A percentile compares a stretch with the other conserved stretches of the same genome.
Evolutionary conservation across 768 basidiomycete genomes (phyloP).

Genomic region (Mycena amicta): DNA sequence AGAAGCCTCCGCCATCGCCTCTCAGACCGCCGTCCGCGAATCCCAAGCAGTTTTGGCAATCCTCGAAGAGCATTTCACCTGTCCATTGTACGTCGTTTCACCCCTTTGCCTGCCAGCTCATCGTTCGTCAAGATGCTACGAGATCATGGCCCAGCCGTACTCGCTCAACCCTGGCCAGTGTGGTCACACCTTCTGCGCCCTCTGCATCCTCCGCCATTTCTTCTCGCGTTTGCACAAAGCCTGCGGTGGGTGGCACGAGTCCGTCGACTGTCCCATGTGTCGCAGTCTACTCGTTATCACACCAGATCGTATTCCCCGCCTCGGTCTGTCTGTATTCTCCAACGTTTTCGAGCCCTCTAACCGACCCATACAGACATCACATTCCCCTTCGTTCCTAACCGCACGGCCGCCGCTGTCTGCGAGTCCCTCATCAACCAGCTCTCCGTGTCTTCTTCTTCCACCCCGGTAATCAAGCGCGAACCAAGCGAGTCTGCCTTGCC

Average conservation of each 20-base stretch:
- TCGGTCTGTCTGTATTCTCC: slow-evolving; percentile 17
- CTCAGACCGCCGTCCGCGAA: slow-evolving; percentile 45
- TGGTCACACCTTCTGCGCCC: slow-evolving; percentile 70
- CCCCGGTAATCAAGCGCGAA: slow-evolving; percentile 44
- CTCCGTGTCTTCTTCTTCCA: slow-evolving; percentile 34
- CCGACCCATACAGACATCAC: slow-evolving; percentile 34
- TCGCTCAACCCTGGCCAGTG: slow-evolving; percentile 55
- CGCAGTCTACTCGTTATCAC: slow-evolving; percentile 55
- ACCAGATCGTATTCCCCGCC: slow-evolving; percentile 54
- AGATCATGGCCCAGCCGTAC: slow-evolving; percentile 65
- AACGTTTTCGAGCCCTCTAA: not conserved
- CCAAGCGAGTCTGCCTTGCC: slow-evolving; percentile 40
- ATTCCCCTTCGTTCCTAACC: slow-evolving; percentile 68
- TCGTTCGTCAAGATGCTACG: slow-evolving; percentile 55
- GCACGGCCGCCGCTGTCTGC: slow-evolving; percentile 54
- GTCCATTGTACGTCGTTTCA: slow-evolving; percentile 52
- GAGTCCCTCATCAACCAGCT: slow-evolving; percentile 56
- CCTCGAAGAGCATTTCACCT: slow-evolving; percentile 67
- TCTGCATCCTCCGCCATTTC: slow-evolving; percentile 69
- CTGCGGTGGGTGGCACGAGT: slow-evolving; percentile 70
- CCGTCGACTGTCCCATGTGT: slow-evolving; percentile 70
- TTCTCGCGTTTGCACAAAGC: slow-evolving; percentile 64
- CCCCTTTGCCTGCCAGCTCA: slow-evolving; percentile 2
- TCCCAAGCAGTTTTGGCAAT: slow-evolving; percentile 46
- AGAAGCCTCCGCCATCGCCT: slow-evolving; percentile 42